Evolutionary conservation across 192 early-diverging fungal genomes (phyloP), one percentile per base, ranked within the genome.

Genomic region (Rhizophagus clarus): DNA sequence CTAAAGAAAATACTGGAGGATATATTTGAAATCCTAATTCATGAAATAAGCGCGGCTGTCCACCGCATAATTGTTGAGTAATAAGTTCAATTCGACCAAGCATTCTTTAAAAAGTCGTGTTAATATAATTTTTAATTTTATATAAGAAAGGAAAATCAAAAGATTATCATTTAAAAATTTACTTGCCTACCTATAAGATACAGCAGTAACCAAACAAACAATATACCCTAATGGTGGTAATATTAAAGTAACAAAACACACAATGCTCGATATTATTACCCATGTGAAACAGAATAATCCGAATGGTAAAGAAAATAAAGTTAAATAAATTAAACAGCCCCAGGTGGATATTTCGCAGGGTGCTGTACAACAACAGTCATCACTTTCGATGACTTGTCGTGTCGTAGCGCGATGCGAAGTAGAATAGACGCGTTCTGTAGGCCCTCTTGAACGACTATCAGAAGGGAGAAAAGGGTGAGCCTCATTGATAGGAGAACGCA

Each of bases 291-390:
- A 64, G 14, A 64, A 64, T 28, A 64, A 28, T 64, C 63, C 63
- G 28, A 64, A 64, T 64, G 63, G 63, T 29, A 64, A 64, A 64
- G 63, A 64, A 64, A 64, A 64, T 14, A 64, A 64, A 28, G 12
- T 64, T 64, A 64, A 64, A 64, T 64, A 64, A 12, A 64, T 64
- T 64, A 64, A n/a, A 64, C 63, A 64, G 14, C 63, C 63, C 63
- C 63, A 64, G 0, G 63, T 29, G 11, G n/a, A 15, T 64, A 64
- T 28, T 64, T 64, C 63, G 29, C 63, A 64, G 29, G 63, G 63
- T 64, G 63, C 63, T 9, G 28, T 28, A 64, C 63, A 64, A 28
- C 26, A 64, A 64, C 24, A 64, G 20, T 64, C 28, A 64, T 64
- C 63, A 64, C 26, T 56, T 22, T 56, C 51, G 7, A 56, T 22